Evolutionary conservation across 805 yeast genomes (phyloP).

Genomic region (Hermanozyma aechmeae): DNA sequence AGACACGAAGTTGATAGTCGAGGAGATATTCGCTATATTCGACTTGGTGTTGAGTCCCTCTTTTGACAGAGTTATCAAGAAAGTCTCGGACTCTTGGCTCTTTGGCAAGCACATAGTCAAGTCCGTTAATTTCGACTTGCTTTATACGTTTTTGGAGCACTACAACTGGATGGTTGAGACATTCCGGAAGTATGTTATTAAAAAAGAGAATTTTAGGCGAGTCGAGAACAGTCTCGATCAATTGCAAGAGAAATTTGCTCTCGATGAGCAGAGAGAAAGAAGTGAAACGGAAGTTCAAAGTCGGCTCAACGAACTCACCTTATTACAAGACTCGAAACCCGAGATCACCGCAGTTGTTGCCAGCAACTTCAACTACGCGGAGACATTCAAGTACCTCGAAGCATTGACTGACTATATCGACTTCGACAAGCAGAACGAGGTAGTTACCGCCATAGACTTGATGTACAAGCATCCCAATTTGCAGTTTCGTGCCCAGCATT

Average conservation of each 20-base stretch:
- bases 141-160: conserved; percentile 19
- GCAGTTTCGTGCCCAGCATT: neutral
- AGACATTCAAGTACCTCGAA: conserved; percentile 10
- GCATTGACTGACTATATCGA: conserved; percentile 3
- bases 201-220: conserved; percentile 6
- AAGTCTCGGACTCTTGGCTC: conserved; percentile 4
- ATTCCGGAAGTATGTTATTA: conserved; percentile 9
- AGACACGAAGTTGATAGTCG: conserved; percentile 9
- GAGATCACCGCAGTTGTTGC: conserved; percentile 3
- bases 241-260: conserved; percentile 6
- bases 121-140: conserved; percentile 20
- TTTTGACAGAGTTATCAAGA: conserved; percentile 12
- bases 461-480: neutral
- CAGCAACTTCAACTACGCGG: conserved; percentile 10
- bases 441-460: no score
- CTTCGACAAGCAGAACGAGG: conserved; percentile 4
- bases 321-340: conserved; percentile 2
- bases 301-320: conserved; percentile 5
- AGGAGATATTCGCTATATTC: conserved; percentile 8
- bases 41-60: conserved; percentile 8
- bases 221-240: conserved; percentile 6
- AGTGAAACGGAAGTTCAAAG: conserved; percentile 5
- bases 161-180: conserved; percentile 11
- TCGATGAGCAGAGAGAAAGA: conserved; percentile 1
- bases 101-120: conserved; percentile 13